Base-by-base conservation (phyloP, 306 rosid species). In the Rosa chinensis region DNA sequence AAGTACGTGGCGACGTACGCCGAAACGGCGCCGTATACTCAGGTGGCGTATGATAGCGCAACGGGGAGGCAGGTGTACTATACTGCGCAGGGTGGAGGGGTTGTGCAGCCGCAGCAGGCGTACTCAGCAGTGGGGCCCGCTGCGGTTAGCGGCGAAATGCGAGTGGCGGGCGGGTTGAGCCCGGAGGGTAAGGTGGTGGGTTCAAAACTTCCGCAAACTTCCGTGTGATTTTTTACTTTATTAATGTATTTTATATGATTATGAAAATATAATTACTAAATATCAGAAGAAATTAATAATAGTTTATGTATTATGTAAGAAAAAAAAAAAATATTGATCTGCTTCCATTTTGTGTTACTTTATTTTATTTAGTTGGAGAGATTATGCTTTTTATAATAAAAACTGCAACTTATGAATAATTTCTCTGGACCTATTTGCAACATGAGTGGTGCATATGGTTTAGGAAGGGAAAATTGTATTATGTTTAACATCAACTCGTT, bases 51-150 rank as follows among this genome's bases (percentile, higher is more conserved):
- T 48, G 98, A 95, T 70, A 81, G 90, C 50, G 75, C 71, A 5
- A 83, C 79, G 63, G 95, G 98, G 64, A 91, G 99, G 79, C 99
- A 91, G 40, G 90, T 95, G 49, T 95, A 91, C 81, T 95, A 91
- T 47, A 84, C 90, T 37, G 74, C 89, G 5, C 84, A 4, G 17
- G 37, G 83, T 1, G 94, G 90, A 1, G 94, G 94, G 3, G 66
- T 81, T 61, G 73, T 81, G 77, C 64, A 70, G 56, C 72, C 88
- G 40, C 84, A 32, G 61, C 81, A 53, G 75, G 56, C 63, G 11
- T 77, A 66, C 25, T 56, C 72, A 1, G 70, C 79, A 0, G 40
- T 66, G 53, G 63, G 73, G 12, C 80, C 80, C 47, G 80, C 83
- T 50, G 70, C 85, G 0, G 83, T 63, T 3, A 52, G 83, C 5